These are phyloP conservation scores for Rutidosis leptorrhynchoides DNA, from an alignment of 129 eudicot genomes.

Conservation along the genomic window DNA sequence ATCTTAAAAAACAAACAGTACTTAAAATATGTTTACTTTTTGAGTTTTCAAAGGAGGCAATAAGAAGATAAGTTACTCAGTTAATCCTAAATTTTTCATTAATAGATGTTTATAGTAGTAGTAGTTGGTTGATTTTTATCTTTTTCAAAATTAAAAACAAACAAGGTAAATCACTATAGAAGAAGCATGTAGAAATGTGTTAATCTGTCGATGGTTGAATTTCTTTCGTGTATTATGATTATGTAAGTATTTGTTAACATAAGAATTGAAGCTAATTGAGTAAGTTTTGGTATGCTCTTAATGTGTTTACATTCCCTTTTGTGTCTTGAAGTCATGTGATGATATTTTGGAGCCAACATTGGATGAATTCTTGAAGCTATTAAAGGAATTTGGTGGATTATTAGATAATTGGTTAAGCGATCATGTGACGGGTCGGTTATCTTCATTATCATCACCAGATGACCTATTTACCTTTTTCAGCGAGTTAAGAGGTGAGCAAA, in stretches of 20 bases:
- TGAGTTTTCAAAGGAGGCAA: background rate
- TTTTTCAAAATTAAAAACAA: constrained; percentile 1
- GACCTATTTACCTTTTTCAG: constrained; percentile 82
- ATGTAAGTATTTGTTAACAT: background rate
- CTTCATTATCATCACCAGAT: constrained; percentile 73
- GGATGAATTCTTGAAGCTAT: constrained; percentile 57
- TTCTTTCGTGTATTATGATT: background rate
- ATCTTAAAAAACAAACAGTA: too few relatives aligned
- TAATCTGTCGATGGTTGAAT: background rate
- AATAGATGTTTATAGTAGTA: background rate
- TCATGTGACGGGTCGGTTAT: constrained; percentile 53
- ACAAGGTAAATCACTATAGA: background rate
- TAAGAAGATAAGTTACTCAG: background rate
- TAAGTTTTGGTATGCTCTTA: constrained; percentile 2
- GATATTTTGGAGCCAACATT: constrained; percentile 82
- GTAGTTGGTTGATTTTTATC: background rate
- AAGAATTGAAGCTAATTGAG: background rate
- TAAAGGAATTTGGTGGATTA: constrained; percentile 63
- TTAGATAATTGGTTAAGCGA: constrained; percentile 60
- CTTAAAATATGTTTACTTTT: background rate
- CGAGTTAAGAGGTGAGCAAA: constrained; percentile 69
- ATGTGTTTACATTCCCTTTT: constrained; percentile 9
- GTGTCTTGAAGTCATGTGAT: constrained; percentile 63
- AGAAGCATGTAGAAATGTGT: constrained; percentile 9
- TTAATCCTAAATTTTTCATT: background rate